Conservation (phyloP, 1,139 yeast genomes). For the Debaryomycetaceae sp. region DNA sequence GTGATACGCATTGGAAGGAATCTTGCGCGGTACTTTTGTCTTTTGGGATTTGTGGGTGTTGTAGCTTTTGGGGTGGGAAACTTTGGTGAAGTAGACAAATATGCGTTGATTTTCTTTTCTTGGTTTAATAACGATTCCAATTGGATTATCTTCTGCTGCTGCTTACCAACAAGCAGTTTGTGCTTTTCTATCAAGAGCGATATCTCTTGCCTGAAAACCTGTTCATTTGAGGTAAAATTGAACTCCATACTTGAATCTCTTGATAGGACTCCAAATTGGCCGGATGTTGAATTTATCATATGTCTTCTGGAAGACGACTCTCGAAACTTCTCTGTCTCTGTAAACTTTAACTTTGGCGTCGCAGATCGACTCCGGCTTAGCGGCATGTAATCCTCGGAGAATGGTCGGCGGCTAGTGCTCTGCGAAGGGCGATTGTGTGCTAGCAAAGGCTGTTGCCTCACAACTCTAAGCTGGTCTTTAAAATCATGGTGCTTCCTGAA, state of each 20-base stretch:
- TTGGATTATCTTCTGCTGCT: slow-evolving; percentile 26
- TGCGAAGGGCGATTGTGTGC: not conserved
- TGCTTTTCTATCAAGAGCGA: slow-evolving; percentile 23
- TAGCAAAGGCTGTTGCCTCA: not conserved
- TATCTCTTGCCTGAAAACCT: slow-evolving; percentile 22
- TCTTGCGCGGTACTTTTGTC: slow-evolving; percentile 10
- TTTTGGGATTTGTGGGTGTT: not conserved
- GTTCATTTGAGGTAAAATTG: not conserved
- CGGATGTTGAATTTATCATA: not conserved
- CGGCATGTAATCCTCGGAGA: not conserved
- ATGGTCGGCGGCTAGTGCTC: not conserved
- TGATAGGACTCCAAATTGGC: not conserved
- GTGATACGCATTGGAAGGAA: slow-evolving; percentile 20
- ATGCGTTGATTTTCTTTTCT: slow-evolving; percentile 18
- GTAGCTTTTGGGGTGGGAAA: not conserved
- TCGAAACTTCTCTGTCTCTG: not conserved
- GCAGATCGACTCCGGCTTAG: not conserved
- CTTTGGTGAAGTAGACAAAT: slow-evolving; percentile 13
- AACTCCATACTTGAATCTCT: not conserved
- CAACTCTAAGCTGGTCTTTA: not conserved
- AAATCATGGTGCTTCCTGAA: slow-evolving; percentile 9
- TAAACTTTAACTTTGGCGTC: not conserved
- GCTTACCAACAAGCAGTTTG: slow-evolving; percentile 20
- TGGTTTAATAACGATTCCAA: slow-evolving; percentile 21
- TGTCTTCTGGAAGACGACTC: not conserved